These are phyloP conservation scores for Begonia loranthoides DNA, from an alignment of 306 rosid species.

Conservation along the genomic window DNA sequence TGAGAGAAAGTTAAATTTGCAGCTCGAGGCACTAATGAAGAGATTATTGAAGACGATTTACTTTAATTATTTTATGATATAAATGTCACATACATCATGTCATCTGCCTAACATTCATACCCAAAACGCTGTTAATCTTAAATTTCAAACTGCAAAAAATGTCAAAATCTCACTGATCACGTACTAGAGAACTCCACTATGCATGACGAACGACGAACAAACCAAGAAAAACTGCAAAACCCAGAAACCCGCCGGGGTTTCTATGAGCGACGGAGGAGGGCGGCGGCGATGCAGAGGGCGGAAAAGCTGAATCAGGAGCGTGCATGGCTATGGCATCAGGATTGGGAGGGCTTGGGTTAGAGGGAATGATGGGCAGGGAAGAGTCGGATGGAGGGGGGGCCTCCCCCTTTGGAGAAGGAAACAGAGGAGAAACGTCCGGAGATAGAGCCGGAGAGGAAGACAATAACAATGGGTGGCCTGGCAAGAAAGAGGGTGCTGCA, in stretches of 20 bases:
- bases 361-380: conserved; percentile 41
- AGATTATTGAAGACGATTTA: no score
- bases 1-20: no score
- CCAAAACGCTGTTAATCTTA: no score
- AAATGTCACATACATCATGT: no score
- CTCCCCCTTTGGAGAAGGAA: conserved; percentile 32
- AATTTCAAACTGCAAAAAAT: no score
- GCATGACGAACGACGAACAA: conserved; percentile 3
- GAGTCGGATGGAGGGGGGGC: conserved; percentile 28
- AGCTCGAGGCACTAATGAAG: no score
- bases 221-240: conserved; percentile 8
- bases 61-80: no score
- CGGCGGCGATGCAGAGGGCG: conserved; percentile 29
- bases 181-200: conserved; percentile 10
- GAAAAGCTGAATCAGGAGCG: conserved; percentile 16
- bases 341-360: conserved; percentile 45
- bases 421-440: conserved; percentile 35
- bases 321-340: conserved; percentile 23
- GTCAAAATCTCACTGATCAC: neutral
- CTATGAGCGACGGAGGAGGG: conserved; percentile 14
- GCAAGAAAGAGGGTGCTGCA: conserved; percentile 26
- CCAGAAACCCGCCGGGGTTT: conserved; percentile 4
- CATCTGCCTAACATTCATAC: no score
- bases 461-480: conserved; percentile 17
- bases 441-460: conserved; percentile 22